Evolutionary conservation across 805 yeast genomes (phyloP), one percentile per base, ranked within the genome.

Genomic region (Saturnispora sanitii): DNA sequence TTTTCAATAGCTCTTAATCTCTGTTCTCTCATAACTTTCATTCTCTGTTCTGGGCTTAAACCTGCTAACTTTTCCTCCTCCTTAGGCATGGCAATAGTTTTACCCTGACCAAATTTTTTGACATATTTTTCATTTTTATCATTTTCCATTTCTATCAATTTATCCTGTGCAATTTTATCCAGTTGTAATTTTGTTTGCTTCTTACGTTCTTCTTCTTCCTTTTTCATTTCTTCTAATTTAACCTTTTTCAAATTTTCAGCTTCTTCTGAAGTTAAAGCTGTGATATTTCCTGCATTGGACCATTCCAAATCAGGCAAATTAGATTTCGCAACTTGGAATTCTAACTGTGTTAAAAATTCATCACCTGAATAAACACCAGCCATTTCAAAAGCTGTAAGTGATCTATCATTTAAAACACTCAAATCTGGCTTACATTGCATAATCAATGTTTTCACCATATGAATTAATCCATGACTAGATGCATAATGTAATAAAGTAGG

Each of bases 1-100:
- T 90, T 95, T 57, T 92, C 97, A 0, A 95, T 96, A 0, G 98
- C 98, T 41, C 97, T 71, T 1, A 96, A 96, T 41, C 97, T 69
- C 54, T 88, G 88, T 53, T 92, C 98, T 45, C 98, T 74, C 82
- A 88, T 87, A 17, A 92, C 62, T 52, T 79, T 72, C 70, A 71
- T 68, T 52, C 76, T 71, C 48, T 88, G 96, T 20, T 77, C 85
- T 1, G 79, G 86, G 6, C 77, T 70, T 41, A 90, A 65, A 0
- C 87, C 79, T 33, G 72, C 69, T 40, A 79, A 51, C 35, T 75
- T 76, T 18, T 65, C 62, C 47, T 62, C 68, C 33, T 58, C 61
- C 1, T 56, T 47, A 15, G 48, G n/a, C n/a, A 35, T 47, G n/a
- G 52, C 49, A 2, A 66, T 40, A 19, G 48, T 42, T 40, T 54